phyloP scores from a whole-genome alignment of 179 eudicot species.

The Heliamphora ciliata region DNA sequence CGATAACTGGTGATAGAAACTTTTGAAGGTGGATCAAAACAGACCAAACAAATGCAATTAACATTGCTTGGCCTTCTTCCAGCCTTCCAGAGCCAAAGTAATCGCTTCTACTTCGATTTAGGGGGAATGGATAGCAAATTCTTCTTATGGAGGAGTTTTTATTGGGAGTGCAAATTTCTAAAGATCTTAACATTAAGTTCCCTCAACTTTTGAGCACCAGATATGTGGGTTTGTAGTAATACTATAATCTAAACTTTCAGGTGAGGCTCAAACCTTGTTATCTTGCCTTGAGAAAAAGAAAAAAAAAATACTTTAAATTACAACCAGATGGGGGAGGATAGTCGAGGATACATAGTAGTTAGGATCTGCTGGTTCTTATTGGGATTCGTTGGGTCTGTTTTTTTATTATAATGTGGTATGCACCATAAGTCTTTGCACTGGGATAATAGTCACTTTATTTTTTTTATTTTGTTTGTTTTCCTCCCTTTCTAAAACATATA shows the following conservation, averaged over 20 bases:
- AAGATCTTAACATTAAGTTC: neutral
- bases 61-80: neutral
- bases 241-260: neutral
- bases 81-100: neutral
- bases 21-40: neutral
- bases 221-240: neutral
- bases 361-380: neutral
- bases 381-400: neutral
- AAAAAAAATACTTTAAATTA: neutral
- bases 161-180: neutral
- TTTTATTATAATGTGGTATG: neutral
- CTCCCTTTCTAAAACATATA: neutral
- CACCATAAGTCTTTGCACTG: neutral
- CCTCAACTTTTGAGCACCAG: neutral
- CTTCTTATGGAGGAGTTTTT: neutral
- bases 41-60: neutral
- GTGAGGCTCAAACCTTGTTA: neutral
- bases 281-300: neutral
- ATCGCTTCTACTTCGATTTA: neutral
- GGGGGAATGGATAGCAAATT: neutral
- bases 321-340: neutral
- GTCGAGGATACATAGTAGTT: no score
- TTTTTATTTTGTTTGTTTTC: constrained; percentile 2
- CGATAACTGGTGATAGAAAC: neutral
- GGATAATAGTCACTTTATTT: neutral